Evolutionary conservation across 495 filamentous ascomycete species (phyloP), one percentile per base, ranked within the genome.

Genomic region (Daldinia grandis): DNA sequence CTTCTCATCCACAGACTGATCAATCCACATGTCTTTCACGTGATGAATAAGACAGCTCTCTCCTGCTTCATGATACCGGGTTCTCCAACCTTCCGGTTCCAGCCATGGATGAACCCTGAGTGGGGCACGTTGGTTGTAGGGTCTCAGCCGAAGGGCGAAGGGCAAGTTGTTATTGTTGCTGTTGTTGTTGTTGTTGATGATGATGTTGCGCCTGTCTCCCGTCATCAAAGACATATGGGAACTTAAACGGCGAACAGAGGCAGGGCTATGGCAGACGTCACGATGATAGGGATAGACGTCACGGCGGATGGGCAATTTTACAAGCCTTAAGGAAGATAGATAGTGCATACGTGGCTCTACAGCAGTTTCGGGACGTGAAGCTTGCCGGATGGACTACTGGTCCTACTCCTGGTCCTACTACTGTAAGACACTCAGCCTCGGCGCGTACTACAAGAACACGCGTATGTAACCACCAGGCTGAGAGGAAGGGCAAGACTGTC

Each of bases 401-500:
- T n/a, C n/a, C n/a, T n/a, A n/a, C n/a, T n/a, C n/a, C n/a, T n/a
- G n/a, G n/a, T n/a, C n/a, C n/a, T n/a, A 47, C 54, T 64, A 57
- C 63, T 67, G 64, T 64, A 67, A 72, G 64, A 72, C 64, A 68
- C 56, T 72, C 69, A 72, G 69, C 69, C 69, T 72, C 69, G 68
- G 59, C 69, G 56, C 64, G 62, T 65, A 35, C 64, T 38, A 72
- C 56, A 37, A 60, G 60, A 60, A 72, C 58, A 72, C 60, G 69
- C 69, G 60, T 68, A 68, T 31, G 28, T 30, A 12, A 61, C 64
- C 54, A 64, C 59, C 30, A 65, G 64, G 69, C 60, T 72, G 64
- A 63, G 24, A 64, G n/a, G 42, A 21, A 47, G 17, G 42, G 7
- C 17, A 47, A 21, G 21, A 12, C 42, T 71, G 63, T 71, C 63